A percentile compares a stretch with the other conserved stretches of the same genome.
These are phyloP conservation scores for Ajuga chamaepitys DNA, from an alignment of 257 asterid species.

Conservation along the genomic window DNA sequence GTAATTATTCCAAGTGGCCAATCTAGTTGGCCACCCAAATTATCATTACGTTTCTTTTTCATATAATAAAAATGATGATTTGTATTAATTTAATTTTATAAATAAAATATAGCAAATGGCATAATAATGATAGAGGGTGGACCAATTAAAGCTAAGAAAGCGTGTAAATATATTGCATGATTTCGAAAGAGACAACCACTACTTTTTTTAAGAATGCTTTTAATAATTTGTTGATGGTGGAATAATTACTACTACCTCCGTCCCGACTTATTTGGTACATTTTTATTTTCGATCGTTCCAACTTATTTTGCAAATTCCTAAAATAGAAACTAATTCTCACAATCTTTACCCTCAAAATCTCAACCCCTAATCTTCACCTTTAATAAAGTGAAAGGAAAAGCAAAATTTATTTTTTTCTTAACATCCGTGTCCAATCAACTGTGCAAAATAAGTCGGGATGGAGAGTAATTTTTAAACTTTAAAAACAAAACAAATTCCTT, in stretches of 20 bases:
- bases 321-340: too few relatives aligned
- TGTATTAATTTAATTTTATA: background rate
- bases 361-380: too few relatives aligned
- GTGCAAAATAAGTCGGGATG: too few relatives aligned
- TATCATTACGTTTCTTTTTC: background rate
- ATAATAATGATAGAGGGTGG: conserved; percentile 4
- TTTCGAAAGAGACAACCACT: conserved; percentile 19
- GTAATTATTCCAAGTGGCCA: conserved; percentile 17
- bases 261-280: too few relatives aligned
- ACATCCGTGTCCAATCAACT: too few relatives aligned
- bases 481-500: too few relatives aligned
- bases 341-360: too few relatives aligned
- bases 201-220: background rate
- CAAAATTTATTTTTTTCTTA: too few relatives aligned
- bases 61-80: background rate
- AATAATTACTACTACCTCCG: background rate
- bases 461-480: too few relatives aligned
- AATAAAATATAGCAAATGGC: background rate
- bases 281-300: too few relatives aligned
- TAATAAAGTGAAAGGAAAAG: too few relatives aligned
- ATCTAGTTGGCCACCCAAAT: conserved; percentile 20
- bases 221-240: background rate
- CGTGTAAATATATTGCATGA: conserved; percentile 15
- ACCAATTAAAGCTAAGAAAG: conserved; percentile 11
- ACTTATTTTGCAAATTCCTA: too few relatives aligned